phyloP scores from a whole-genome alignment of 2,329 filamentous ascomycete genomes.

The Coniochaeta sp. region DNA sequence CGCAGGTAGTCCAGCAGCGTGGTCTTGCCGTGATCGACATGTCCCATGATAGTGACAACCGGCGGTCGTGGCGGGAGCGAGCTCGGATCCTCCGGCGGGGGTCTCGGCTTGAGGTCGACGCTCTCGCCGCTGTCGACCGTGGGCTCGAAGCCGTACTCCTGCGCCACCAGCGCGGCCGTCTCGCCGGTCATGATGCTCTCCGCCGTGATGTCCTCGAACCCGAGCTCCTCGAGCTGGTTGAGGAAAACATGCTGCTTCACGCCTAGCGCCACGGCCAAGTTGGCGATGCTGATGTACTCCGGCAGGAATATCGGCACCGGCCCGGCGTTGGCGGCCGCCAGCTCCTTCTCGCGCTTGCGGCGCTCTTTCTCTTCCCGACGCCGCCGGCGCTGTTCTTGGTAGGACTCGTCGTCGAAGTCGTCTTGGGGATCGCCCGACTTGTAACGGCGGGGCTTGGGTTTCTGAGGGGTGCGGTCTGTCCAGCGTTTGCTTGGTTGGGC shows the following conservation, averaged over 20 bases:
- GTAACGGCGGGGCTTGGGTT: conserved; percentile 3
- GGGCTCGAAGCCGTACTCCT: conserved; percentile 89
- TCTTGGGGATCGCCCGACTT: conserved; percentile 22
- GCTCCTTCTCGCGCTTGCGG: conserved; percentile 23
- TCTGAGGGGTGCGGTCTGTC: not conserved
- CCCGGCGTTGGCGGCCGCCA: conserved; percentile 27
- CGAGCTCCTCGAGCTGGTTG: conserved; percentile 69
- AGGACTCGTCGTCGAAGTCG: conserved; percentile 32
- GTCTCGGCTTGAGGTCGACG: conserved; percentile 65
- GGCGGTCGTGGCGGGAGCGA: conserved; percentile 70
- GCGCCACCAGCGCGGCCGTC: conserved; percentile 80
- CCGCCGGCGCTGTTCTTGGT: conserved; percentile 26
- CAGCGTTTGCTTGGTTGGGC: not conserved
- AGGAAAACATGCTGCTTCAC: conserved; percentile 67
- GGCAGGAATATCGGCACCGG: conserved; percentile 66
- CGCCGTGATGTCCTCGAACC: conserved; percentile 76
- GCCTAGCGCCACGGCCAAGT: conserved; percentile 68
- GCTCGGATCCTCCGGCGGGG: conserved; percentile 60
- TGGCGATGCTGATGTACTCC: conserved; percentile 83
- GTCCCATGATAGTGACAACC: conserved; percentile 98
- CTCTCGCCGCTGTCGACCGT: conserved; percentile 59
- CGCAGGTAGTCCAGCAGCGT: conserved; percentile 90
- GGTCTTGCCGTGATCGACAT: conserved; percentile 97
- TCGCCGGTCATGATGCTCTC: conserved; percentile 88
- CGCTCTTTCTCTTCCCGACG: conserved; percentile 35